Evolutionary conservation across 2,329 filamentous ascomycete species (phyloP), one percentile per base, ranked within the genome.

Genomic region (Cytospora piceae): DNA sequence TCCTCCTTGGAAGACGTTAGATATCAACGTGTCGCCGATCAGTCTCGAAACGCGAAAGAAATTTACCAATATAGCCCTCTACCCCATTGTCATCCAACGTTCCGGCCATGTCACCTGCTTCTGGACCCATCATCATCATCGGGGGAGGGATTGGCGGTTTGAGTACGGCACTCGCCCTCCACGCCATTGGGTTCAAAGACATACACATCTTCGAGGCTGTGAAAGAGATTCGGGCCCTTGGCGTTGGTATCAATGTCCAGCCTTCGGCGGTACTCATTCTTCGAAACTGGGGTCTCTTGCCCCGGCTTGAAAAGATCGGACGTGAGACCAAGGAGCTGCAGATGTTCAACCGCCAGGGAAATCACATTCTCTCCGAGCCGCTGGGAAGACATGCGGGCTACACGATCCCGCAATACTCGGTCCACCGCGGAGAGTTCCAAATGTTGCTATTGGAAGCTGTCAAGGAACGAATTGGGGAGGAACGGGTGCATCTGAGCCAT

Each of bases 161-260:
- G 7, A 71, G 62, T 57, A 66, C 70, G 0, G 71, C 69, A 7
- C 70, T 76, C 11, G 69, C 74, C 12, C 66, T 76, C 3, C 71
- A 76, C 61, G 72, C 73, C 31, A 69, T 69, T 24, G 73, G 73
- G 37, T 75, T 78, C 67, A 78, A 71, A n/a, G 73, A 80, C 69
- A 77, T 82, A 58, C 70, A 77, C 52, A 73, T 81, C 29, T 81
- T 78, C 69, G 80, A 82, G 67, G 76, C 79, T 2, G 75, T 77
- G 9, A 73, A 73, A 2, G 72, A 74, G n/a, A 73, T 81, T 11
- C 79, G 77, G 8, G 77, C 78, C 8, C 73, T 81, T 7, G 79
- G 80, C 7, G 79, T 81, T 0, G 79, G 79, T 4, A 82, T 82
- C 71, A 82, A 82, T 60, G 75, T 81, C 2, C 80, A 82, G 64